Evolutionary conservation across 1,139 yeast genomes (phyloP).

Genomic region (Sugiyamaella neomexicana): DNA sequence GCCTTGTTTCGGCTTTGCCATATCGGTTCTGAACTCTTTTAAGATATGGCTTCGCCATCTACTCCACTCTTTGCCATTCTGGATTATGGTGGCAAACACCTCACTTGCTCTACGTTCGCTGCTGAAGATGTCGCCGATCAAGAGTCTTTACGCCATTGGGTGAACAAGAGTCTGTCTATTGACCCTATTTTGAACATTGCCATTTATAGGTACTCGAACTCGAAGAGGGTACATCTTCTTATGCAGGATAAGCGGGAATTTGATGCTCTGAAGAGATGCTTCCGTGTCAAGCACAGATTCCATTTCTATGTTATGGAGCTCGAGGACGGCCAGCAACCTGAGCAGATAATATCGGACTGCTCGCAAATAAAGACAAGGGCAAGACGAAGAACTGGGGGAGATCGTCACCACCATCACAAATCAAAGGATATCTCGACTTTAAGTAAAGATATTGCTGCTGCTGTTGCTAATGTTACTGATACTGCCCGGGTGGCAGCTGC

Average conservation of each 20-base stretch:
- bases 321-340: neutral
- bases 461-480: neutral
- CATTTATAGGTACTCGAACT: slow-evolving; percentile 31
- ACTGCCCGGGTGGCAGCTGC: neutral
- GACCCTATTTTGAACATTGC: slow-evolving; percentile 6
- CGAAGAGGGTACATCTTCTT: slow-evolving; percentile 44
- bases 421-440: neutral
- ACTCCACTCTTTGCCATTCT: neutral
- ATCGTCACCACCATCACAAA: slow-evolving; percentile 1
- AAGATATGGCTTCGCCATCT: neutral
- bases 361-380: neutral
- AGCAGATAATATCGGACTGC: neutral
- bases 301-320: slow-evolving; percentile 21
- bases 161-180: slow-evolving; percentile 3
- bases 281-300: slow-evolving; percentile 40
- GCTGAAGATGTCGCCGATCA: slow-evolving; percentile 3
- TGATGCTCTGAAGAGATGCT: slow-evolving; percentile 48
- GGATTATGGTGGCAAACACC: slow-evolving; percentile 4
- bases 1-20: too few relatives aligned
- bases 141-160: slow-evolving; percentile 1
- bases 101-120: neutral
- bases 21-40: too few relatives aligned
- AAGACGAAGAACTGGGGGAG: neutral
- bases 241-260: slow-evolving; percentile 48
- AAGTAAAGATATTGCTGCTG: neutral